Base-by-base conservation (phyloP, 2,329 filamentous ascomycete genomes). In the Diaporthe citriasiana region DNA sequence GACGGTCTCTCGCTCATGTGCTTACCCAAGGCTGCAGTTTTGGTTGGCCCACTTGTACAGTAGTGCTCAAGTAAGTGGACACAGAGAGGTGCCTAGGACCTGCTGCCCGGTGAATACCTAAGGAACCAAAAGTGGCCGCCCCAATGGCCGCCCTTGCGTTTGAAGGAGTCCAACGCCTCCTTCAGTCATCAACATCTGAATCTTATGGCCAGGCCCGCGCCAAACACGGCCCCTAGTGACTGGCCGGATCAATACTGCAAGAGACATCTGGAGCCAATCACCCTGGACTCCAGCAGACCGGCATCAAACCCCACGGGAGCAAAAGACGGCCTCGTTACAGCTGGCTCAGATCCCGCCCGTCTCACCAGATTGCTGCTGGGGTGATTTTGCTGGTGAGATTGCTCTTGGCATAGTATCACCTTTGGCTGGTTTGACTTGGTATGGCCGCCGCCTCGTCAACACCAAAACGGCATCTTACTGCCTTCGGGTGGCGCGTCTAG, bases 351-450 rank as follows among this genome's bases (percentile, higher is more conserved):
- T 51, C 19, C 35, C 30, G 27, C 22, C 45, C n/a, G 63, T 51
- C 63, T 68, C 63, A 51, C 33, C 38, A 51, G 63, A 51, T 53
- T 15, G 45, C 30, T 68, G 30, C 30, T 12, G 45, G 45, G 30
- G 9, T 27, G 30, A 3, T 25, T 25, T 50, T 50, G 22, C 22
- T 22, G 2, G 22, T 50, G 47, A 25, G 47, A 13, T 4, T 50
- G 47, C 47, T 51, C 47, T 51, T 51, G 47, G 47, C 47, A 50
- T 57, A 33, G 33, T 68, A 27, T 68, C 63, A 40, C 12, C 4
- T 40, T 25, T 68, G 45, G n/a, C 63, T 53, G n/a, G 63, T 53
- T 68, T 68, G 47, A 68, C 63, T 68, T 53, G 63, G 63, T 27
- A 53, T n/a, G 63, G 63, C 63, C 63, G 55, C 55, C 19, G 33